A percentile compares a stretch with the other conserved stretches of the same genome.
These are phyloP conservation scores for Tricholomella constricta DNA, from an alignment of 768 basidiomycete species.

Conservation along the genomic window DNA sequence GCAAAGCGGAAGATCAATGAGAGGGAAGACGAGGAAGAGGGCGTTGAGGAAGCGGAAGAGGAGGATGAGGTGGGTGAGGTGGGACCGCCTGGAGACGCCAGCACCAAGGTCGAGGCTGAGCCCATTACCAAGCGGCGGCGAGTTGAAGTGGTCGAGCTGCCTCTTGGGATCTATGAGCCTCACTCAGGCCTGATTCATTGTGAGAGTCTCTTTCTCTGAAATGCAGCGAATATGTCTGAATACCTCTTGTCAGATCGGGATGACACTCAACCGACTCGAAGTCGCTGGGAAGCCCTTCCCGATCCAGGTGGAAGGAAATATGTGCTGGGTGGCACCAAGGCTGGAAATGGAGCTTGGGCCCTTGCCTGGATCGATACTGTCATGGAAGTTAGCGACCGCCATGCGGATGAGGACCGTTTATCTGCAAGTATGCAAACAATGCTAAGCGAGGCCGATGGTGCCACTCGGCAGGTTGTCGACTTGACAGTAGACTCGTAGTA, in stretches of 20 bases:
- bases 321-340: conserved; percentile 71
- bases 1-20: conserved; percentile 32
- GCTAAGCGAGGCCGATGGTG: conserved; percentile 2
- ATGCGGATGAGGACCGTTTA: not conserved
- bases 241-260: conserved; percentile 55
- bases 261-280: conserved; percentile 75
- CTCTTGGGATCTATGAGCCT: conserved; percentile 79
- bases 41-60: conserved; percentile 24
- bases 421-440: not conserved
- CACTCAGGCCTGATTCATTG: conserved; percentile 77
- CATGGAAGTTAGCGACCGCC: conserved; percentile 34
- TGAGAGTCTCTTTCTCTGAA: conserved; percentile 36
- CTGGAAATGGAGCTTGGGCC: conserved; percentile 80
- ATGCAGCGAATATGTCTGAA: conserved; percentile 2
- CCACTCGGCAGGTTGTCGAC: not conserved
- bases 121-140: conserved; percentile 29
- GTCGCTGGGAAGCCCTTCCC: conserved; percentile 60
- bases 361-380: conserved; percentile 75
- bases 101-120: conserved; percentile 5
- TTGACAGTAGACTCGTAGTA: conserved; percentile 2
- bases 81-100: conserved; percentile 27
- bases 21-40: conserved; percentile 29
- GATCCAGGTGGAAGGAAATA: conserved; percentile 42
- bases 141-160: conserved; percentile 35
- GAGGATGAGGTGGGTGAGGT: conserved; percentile 23